Evolutionary conservation across 257 asterid genomes (phyloP).

Genomic region (Misopates orontium): DNA sequence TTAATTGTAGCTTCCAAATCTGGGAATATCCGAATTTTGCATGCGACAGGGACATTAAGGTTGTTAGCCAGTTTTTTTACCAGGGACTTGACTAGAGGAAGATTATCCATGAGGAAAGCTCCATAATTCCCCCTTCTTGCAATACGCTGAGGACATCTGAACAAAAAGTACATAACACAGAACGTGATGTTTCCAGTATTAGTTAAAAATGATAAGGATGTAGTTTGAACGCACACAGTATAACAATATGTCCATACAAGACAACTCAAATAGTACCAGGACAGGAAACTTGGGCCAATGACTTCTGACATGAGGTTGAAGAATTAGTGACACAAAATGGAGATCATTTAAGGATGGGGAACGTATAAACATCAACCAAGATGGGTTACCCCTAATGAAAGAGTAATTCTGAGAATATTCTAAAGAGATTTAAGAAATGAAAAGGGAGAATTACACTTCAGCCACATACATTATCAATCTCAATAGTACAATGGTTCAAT

Average conservation of each 20-base stretch:
- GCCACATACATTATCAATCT: neutral
- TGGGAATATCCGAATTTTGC: constrained; percentile 89
- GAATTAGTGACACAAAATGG: constrained; percentile 16
- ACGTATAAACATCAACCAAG: too few relatives aligned
- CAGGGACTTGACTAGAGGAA: constrained; percentile 76
- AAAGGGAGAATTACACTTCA: neutral
- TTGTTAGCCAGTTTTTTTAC: constrained; percentile 74
- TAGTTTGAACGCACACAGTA: neutral
- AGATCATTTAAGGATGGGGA: too few relatives aligned
- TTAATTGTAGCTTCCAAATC: constrained; percentile 71
- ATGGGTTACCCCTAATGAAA: too few relatives aligned
- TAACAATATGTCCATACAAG: neutral
- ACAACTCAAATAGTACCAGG: neutral
- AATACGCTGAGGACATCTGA: constrained; percentile 93
- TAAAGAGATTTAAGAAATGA: neutral
- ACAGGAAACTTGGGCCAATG: neutral
- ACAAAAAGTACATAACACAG: constrained; percentile 15
- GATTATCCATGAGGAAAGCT: constrained; percentile 98
- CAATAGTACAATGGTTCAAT: neutral
- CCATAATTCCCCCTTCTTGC: constrained; percentile 92
- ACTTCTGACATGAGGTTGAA: neutral
- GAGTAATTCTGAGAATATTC: too few relatives aligned
- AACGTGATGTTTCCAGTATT: neutral
- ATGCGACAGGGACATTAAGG: constrained; percentile 80
- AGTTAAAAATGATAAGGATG: constrained; percentile 3